These are phyloP conservation scores for Xeromyces bisporus DNA, from an alignment of 495 filamentous ascomycete species.

Conservation along the genomic window DNA sequence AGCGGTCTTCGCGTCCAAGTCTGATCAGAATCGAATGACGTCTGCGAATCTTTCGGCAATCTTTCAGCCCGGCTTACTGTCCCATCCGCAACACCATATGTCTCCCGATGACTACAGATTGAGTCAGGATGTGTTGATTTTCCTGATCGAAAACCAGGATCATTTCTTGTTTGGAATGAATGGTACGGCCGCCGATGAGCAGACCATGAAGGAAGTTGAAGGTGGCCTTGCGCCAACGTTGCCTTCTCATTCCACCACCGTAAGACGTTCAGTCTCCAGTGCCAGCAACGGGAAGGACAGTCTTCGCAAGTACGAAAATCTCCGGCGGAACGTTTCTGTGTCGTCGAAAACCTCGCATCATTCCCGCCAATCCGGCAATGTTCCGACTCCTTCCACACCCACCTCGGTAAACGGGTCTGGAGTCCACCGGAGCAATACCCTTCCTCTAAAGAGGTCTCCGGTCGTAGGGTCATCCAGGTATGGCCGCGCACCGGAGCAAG, in stretches of 20 bases:
- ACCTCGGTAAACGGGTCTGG: slow-evolving; percentile 40
- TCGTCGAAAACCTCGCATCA: slow-evolving; percentile 52
- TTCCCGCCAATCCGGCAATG: slow-evolving; percentile 51
- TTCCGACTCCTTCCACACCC: slow-evolving; percentile 56
- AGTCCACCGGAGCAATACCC: slow-evolving; percentile 79
- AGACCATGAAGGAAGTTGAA: slow-evolving; percentile 72
- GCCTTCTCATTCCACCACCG: slow-evolving; percentile 31
- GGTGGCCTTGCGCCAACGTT: slow-evolving; percentile 41
- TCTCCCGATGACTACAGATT: slow-evolving; percentile 80
- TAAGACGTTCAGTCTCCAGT: slow-evolving; percentile 66
- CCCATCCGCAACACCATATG: slow-evolving; percentile 91
- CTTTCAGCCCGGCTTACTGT: slow-evolving; percentile 92
- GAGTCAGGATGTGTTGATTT: slow-evolving; percentile 94
- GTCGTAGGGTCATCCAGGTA: slow-evolving; percentile 42
- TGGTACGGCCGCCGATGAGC: slow-evolving; percentile 74
- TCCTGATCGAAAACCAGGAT: slow-evolving; percentile 92
- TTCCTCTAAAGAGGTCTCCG: slow-evolving; percentile 86
- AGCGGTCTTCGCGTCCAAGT: slow-evolving; percentile 94
- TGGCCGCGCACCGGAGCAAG: slow-evolving; percentile 17
- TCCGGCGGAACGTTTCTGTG: slow-evolving; percentile 74
- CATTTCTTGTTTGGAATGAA: slow-evolving; percentile 88
- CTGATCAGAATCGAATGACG: slow-evolving; percentile 92
- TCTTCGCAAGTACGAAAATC: slow-evolving; percentile 50
- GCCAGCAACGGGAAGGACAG: slow-evolving; percentile 78
- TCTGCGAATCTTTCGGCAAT: slow-evolving; percentile 91